phyloP scores from a whole-genome alignment of 2,329 filamentous ascomycete species.

The Neobulgaria alba region DNA sequence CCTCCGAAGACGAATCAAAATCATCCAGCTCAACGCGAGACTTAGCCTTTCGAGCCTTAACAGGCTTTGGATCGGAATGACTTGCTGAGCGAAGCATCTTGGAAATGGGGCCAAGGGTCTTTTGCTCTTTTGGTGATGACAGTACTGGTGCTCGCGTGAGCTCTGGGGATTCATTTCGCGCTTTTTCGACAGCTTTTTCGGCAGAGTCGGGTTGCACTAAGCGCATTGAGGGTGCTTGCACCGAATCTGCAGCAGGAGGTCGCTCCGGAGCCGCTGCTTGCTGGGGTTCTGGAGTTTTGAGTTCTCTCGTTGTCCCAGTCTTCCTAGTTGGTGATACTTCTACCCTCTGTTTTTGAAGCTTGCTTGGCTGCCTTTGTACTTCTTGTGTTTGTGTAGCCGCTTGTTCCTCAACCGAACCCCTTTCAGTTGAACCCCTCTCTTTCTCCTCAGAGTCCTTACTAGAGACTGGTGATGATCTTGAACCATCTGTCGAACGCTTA shows the following conservation, averaged over 20 bases:
- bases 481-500: constrained; percentile 36
- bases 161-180: constrained; percentile 34
- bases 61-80: constrained; percentile 40
- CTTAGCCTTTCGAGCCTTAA: constrained; percentile 50
- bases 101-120: constrained; percentile 31
- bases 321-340: constrained; percentile 21
- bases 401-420: constrained; percentile 16
- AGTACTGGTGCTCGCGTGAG: constrained; percentile 24
- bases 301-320: constrained; percentile 13
- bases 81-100: constrained; percentile 35
- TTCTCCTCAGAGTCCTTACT: constrained; percentile 28
- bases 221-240: constrained; percentile 25
- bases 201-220: constrained; percentile 23
- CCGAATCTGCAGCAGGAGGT: constrained; percentile 18
- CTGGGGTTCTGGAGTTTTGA: constrained; percentile 19
- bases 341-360: constrained; percentile 57
- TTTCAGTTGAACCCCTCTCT: too few relatives aligned
- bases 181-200: constrained; percentile 14
- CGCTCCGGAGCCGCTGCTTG: constrained; percentile 22
- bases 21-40: constrained; percentile 61
- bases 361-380: constrained; percentile 51
- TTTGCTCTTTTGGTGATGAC: constrained; percentile 35
- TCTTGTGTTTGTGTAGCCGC: constrained; percentile 17
- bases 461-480: constrained; percentile 23
- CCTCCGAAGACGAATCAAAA: constrained; percentile 44